Base-by-base conservation (phyloP, 768 basidiomycete genomes). In the Tylopilus intermedius region DNA sequence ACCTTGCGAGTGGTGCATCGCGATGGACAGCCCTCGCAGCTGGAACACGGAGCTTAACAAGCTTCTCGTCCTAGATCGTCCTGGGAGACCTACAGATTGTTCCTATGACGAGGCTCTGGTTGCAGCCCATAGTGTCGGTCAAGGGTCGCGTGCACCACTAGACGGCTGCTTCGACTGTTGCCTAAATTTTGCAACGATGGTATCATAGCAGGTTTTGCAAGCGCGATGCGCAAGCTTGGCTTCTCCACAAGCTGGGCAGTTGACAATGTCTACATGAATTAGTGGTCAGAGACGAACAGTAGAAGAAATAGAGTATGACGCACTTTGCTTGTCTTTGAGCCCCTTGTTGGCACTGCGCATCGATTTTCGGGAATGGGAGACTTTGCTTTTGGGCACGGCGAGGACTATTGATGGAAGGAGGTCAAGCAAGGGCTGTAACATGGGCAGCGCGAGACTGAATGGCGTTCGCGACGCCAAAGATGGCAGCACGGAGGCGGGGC, bases 291-390 rank as follows among this genome's bases (percentile, higher is more conserved):
- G 42, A 47, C 30, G 27, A 39, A 27, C 24, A 4, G 27, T 24
- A 11, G 35, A 47, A 1, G 30, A 44, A 41, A 48, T 24, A 45
- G 38, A 37, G 37, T 18, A 49, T 11, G 30, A 55, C 58, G 8
- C 71, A 93, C 95, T 93, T 55, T 84, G 84, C 69, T 92, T 94
- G 71, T 97, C 94, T 69, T 94, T 91, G 62, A 96, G 72, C 1
- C 94, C 93, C 70, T 98, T 98, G 71, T 94, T 93, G 14, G 94
- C 88, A 57, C 83, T 84, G 39, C 94, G 79, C 93, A 95, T 95
- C n/a, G 86, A 80, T 70, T 98, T 98, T 47, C 90, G 79, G 21
- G 91, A 93, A 71, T 97, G 94, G 0, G 94, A 93, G 10, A 84
- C 79, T 72, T 94, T 94, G 68, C 86, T 88, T 73, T 97, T 97